These are phyloP conservation scores for Cystofilobasidium macerans DNA, from an alignment of 768 basidiomycete genomes.

Conservation along the genomic window DNA sequence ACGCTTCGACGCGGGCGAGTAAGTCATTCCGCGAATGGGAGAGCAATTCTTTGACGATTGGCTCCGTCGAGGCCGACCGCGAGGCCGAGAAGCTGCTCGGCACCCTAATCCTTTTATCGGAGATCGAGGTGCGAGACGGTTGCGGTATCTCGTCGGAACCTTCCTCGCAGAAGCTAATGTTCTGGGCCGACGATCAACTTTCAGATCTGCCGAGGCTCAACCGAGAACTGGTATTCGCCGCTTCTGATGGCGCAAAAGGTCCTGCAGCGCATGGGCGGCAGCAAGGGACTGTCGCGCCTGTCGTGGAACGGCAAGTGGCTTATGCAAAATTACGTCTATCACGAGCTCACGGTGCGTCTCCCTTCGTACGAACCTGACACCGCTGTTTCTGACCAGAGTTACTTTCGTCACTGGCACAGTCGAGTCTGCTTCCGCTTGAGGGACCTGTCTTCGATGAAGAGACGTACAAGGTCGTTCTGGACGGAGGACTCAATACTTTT, in stretches of 20 bases:
- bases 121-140: constrained; percentile 18
- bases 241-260: constrained; percentile 12
- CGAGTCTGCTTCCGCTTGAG: not conserved
- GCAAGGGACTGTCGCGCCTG: not conserved
- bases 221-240: constrained; percentile 13
- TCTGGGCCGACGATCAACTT: not conserved
- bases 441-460: not conserved
- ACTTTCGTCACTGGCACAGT: not conserved
- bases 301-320: constrained; percentile 2
- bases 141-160: not conserved
- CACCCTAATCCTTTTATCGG: constrained; percentile 15
- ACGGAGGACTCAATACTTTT: not conserved
- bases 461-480: not conserved
- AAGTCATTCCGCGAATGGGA: constrained; percentile 8
- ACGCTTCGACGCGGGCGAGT: not conserved
- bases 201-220: constrained; percentile 26
- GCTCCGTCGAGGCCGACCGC: not conserved
- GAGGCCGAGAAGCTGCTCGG: constrained; percentile 19
- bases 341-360: constrained; percentile 14
- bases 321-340: constrained; percentile 19
- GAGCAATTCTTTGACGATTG: not conserved
- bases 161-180: not conserved
- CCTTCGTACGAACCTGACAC: not conserved
- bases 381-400: not conserved
- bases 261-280: constrained; percentile 17